Base-by-base conservation (phyloP, 2,329 filamentous ascomycete species). In the Sarocladiaceae sp. region DNA sequence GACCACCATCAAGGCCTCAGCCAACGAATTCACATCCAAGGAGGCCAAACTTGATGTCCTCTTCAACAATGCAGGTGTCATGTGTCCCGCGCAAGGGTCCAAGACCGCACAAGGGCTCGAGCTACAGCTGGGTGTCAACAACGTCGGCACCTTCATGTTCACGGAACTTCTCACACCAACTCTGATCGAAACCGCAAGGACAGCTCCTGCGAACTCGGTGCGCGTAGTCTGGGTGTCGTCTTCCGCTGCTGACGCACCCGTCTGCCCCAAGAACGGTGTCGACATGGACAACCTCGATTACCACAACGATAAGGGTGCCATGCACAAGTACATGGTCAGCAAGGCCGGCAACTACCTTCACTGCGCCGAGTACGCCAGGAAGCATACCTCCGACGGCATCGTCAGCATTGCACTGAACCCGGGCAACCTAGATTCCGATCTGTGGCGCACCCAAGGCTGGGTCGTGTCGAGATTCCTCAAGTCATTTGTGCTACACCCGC, bases 61-160 rank as follows among this genome's bases (percentile, higher is more conserved):
- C 31, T 62, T 67, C 56, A 66, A 74, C 53, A 74, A 74, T 59
- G 72, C 72, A 0, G 72, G 65, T 10, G 61, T 74, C 17, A 72
- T 72, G 63, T 59, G 59, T 1, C 62, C 70, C 0, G 68, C 71
- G 0, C 56, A 57, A 11, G 70, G 67, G 1, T 65, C 60, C 31
- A 64, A 63, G 56, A 72, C 69, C 1, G 61, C 59, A 0, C 70
- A 73, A 46, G 63, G 64, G 5, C 67, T 72, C 48, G 71, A 73
- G 53, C 60, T 71, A 4, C 68, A 72, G 53, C 65, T 72, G 5
- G 71, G 70, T 5, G 64, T 65, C 2, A 73, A 73, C 42, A 65
- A 66, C 28, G 54, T 73, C 5, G 70, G 66, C 0, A 64, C 64
- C 1, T 73, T 73, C 50, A 56, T 72, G 2, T 65, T 73, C 23